Base-by-base conservation (phyloP, 2,329 filamentous ascomycete genomes). In the Sporothrix variecibatus region DNA sequence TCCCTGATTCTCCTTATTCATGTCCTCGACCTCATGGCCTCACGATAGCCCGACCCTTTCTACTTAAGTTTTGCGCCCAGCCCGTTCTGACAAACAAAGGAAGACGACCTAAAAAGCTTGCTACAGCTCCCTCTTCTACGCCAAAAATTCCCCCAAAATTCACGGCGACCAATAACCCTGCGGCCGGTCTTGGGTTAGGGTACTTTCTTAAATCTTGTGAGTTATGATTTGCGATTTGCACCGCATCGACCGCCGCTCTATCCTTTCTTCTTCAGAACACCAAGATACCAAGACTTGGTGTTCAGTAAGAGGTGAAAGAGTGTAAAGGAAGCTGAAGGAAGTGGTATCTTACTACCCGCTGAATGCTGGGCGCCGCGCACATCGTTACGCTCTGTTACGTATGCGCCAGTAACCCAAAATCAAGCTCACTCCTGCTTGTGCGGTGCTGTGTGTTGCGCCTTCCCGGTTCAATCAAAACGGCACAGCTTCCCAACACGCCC, bases 21-120 rank as follows among this genome's bases (percentile, higher is more conserved):
- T 71, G 20, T 38, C 31, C 49, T 38, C 28, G 31, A 26, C 28
- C 20, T 70, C 26, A 20, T 71, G 68, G 20, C 49, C 15, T 9
- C 6, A 7, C 26, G 64, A 68, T 64, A 68, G 40, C 8, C 40
- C 31, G 23, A 31, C 31, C 31, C 7, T 20, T 28, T 67, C 2
- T 20, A 20, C 7, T 28, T 7, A 11, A 7, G 43, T 11, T 58
- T 53, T 56, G 64, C 64, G 40, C 67, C 49, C 43, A 51, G 65
- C 65, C 64, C n/a, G 12, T 43, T 43, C 34, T 43, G 60, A 65
- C 60, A 64, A 64, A 64, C 60, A 65, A 65, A 65, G 34, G 34
- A 26, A 65, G 38, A 15, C 28, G 28, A 64, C 31, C 28, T 23
- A 6, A 31, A 40, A 23, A 12, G 31, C 60, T 64, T 38, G 11